Evolutionary conservation across 2,329 filamentous ascomycete species (phyloP).

Genomic region (Fusarium fujikuroi): DNA sequence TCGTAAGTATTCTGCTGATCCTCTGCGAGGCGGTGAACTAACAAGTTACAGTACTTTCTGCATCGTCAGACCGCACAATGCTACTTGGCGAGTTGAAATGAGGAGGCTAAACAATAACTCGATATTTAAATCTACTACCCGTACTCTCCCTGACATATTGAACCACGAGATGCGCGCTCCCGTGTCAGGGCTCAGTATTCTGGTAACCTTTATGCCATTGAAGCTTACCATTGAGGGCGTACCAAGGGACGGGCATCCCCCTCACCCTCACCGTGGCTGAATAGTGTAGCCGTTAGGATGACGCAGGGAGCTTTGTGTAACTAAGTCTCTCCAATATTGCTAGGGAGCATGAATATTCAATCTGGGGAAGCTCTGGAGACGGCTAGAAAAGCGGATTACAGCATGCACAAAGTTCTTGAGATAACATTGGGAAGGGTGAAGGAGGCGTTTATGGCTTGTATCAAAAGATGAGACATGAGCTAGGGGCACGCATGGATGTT

Average conservation of each 20-base stretch:
- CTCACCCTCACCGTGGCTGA: not conserved
- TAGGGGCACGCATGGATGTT: conserved; percentile 13
- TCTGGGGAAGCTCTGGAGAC: conserved; percentile 1
- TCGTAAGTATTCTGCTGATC: conserved; percentile 66
- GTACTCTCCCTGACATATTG: not conserved
- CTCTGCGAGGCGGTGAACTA: conserved; percentile 41
- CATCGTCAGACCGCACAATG: conserved; percentile 87
- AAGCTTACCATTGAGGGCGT: not conserved
- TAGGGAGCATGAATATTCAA: conserved; percentile 29
- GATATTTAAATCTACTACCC: conserved; percentile 19
- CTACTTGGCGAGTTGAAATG: conserved; percentile 79
- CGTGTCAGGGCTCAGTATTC: not conserved
- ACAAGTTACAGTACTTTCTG: conserved; percentile 77
- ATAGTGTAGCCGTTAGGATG: not conserved
- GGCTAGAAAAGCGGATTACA: conserved; percentile 22
- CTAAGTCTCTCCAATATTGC: conserved; percentile 7
- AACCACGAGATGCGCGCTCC: conserved; percentile 8
- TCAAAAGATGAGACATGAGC: conserved; percentile 36
- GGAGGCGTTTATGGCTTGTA: conserved; percentile 28
- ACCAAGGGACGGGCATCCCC: not conserved
- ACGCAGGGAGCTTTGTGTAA: conserved; percentile 7
- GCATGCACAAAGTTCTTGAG: conserved; percentile 21
- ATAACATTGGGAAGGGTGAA: conserved; percentile 32
- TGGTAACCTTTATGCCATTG: not conserved
- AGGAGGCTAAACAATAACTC: conserved; percentile 57